Evolutionary conservation across 495 filamentous ascomycete genomes (phyloP).

Genomic region (Penicillium desertorum): DNA sequence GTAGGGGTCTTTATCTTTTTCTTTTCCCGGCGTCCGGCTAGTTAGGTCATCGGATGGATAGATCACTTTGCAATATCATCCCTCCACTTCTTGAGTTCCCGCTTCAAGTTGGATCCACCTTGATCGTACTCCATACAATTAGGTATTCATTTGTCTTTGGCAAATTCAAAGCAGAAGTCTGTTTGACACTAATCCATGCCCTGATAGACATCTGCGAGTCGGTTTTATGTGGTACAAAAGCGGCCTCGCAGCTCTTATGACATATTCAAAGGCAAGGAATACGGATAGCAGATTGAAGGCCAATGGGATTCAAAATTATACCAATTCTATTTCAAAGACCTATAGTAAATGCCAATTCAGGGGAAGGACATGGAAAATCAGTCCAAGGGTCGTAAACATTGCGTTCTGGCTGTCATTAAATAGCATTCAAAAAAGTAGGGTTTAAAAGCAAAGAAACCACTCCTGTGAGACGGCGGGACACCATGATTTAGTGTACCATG

Average conservation of each 20-base stretch:
- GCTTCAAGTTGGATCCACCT: neutral
- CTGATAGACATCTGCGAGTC: neutral
- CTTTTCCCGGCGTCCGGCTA: neutral
- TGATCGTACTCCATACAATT: neutral
- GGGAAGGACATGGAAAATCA: slow-evolving; percentile 15
- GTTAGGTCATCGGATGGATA: neutral
- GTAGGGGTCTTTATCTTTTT: neutral
- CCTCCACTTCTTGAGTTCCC: neutral
- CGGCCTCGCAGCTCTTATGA: neutral
- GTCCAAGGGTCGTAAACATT: slow-evolving; percentile 37
- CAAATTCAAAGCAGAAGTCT: neutral
- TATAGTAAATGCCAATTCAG: slow-evolving; percentile 23
- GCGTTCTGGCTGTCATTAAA: slow-evolving; percentile 31
- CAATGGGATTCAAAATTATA: slow-evolving; percentile 16
- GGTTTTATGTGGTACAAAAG: neutral
- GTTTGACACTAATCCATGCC: neutral
- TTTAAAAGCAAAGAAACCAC: slow-evolving; percentile 1
- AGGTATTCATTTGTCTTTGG: neutral
- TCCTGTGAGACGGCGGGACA: neutral
- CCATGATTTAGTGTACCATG: slow-evolving; percentile 51
- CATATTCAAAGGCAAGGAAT: neutral
- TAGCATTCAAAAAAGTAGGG: neutral
- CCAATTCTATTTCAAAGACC: slow-evolving; percentile 35
- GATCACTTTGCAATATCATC: slow-evolving; percentile 1
- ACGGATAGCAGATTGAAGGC: neutral